Evolutionary conservation across 345 rosid species (phyloP).

Genomic region (Syzygium jambos): DNA sequence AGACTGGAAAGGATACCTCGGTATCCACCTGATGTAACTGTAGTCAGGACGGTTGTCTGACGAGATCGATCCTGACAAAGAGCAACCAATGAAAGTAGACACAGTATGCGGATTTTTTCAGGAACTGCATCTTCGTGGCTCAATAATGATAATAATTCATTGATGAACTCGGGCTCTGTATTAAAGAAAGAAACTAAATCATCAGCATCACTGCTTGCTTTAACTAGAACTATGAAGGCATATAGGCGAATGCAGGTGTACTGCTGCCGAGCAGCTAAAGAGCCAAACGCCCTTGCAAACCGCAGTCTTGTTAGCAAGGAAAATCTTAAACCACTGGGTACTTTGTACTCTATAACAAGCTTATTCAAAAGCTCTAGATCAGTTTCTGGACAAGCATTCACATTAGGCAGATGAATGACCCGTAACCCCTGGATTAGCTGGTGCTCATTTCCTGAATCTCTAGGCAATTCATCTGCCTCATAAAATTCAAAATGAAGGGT

Average conservation of each 20-base stretch:
- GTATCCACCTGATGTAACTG: constrained; percentile 88
- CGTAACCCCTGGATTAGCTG: constrained; percentile 52
- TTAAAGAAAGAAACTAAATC: constrained; percentile 77
- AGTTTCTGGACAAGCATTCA: constrained; percentile 36
- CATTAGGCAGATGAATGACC: constrained; percentile 63
- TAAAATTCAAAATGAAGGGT: constrained; percentile 97
- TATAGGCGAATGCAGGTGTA: constrained; percentile 86
- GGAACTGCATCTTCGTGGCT: constrained; percentile 79
- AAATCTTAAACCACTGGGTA: constrained; percentile 78
- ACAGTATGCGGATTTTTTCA: constrained; percentile 72
- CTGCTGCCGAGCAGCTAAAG: constrained; percentile 69
- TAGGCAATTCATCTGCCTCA: constrained; percentile 32
- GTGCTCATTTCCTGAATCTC: constrained; percentile 23
- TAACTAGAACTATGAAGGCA: constrained; percentile 88
- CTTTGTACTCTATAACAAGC: constrained; percentile 61
- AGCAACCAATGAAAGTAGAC: constrained; percentile 79
- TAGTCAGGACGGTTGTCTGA: constrained; percentile 70
- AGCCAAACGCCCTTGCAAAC: constrained; percentile 86
- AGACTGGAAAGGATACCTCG: constrained; percentile 90
- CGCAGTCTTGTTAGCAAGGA: constrained; percentile 75
- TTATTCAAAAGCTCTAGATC: constrained; percentile 76
- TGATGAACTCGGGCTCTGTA: constrained; percentile 90
- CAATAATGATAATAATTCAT: constrained; percentile 72
- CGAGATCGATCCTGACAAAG: constrained; percentile 92
- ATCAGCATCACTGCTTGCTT: constrained; percentile 74